Conservation (phyloP, 2,329 filamentous ascomycete genomes). For the Ceratocystis papillata region DNA sequence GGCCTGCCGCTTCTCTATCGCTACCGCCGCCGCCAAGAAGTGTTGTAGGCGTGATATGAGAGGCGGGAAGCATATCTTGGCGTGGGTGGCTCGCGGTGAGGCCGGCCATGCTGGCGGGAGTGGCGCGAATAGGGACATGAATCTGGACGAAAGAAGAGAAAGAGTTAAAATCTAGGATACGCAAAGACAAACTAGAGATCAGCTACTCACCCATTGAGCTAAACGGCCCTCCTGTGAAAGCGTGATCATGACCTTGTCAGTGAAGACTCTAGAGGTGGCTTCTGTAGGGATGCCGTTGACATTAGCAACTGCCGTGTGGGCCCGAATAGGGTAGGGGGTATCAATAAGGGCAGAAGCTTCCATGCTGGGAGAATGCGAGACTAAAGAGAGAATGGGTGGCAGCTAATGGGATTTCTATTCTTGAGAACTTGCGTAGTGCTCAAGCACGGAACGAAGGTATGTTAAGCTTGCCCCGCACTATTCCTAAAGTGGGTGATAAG, state of each 20-base stretch:
- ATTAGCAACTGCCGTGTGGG: conserved; percentile 46
- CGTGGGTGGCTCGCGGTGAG: conserved; percentile 19
- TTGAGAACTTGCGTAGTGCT: too few species aligned
- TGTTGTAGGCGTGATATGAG: conserved; percentile 75
- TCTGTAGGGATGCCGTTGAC: conserved; percentile 63
- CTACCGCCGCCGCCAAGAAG: conserved; percentile 73
- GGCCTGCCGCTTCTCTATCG: conserved; percentile 70
- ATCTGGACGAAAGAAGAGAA: conserved; percentile 40
- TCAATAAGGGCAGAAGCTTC: conserved; percentile 26
- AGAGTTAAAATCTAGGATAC: not conserved
- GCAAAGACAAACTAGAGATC: not conserved
- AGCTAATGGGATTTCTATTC: not conserved
- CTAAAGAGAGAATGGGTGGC: not conserved
- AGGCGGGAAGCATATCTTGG: conserved; percentile 53
- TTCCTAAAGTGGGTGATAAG: conserved; percentile 27
- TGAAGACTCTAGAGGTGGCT: conserved; percentile 61
- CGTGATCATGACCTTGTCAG: conserved; percentile 84
- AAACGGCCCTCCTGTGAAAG: conserved; percentile 75
- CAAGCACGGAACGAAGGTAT: too few species aligned
- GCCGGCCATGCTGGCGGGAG: conserved; percentile 34
- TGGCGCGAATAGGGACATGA: conserved; percentile 64
- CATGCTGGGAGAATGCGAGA: not conserved
- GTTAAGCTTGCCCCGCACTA: conserved; percentile 31
- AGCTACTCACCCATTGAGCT: conserved; percentile 72
- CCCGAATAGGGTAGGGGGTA: conserved; percentile 58